Conservation (phyloP, 139 green algal genomes). For the Gonium pectorale region DNA sequence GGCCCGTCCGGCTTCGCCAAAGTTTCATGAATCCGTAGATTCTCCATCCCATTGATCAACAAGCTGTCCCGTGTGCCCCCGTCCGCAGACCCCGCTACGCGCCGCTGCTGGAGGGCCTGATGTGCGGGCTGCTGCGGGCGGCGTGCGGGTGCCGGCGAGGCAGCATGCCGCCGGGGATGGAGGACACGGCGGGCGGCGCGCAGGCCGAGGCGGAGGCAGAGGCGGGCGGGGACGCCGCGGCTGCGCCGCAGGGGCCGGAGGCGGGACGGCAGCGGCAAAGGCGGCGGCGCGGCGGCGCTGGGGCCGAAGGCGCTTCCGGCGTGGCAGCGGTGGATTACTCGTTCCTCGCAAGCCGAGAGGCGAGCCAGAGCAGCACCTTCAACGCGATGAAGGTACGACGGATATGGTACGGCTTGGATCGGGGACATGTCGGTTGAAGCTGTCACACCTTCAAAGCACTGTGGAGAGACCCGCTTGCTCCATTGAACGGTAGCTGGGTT, state of each 20-base stretch:
- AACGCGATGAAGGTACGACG: slow-evolving; percentile 45
- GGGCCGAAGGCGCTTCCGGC: not conserved
- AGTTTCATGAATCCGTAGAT: no score
- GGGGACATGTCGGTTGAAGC: not conserved
- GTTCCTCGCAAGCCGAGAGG: slow-evolving; percentile 32
- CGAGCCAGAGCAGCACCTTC: slow-evolving; percentile 26
- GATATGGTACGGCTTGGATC: not conserved
- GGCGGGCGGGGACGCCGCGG: not conserved
- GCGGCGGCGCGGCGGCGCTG: not conserved
- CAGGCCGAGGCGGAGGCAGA: not conserved
- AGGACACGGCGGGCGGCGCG: not conserved
- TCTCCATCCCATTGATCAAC: no score
- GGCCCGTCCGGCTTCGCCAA: no score
- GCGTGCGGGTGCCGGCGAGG: slow-evolving; percentile 2
- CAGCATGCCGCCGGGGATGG: not conserved
- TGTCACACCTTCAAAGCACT: not conserved
- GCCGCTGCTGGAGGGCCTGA: not conserved
- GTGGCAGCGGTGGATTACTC: slow-evolving; percentile 6
- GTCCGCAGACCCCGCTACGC: not conserved
- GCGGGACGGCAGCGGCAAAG: not conserved
- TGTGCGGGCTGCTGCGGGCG: slow-evolving; percentile 8
- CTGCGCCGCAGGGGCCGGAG: not conserved
- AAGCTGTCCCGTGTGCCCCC: not conserved
- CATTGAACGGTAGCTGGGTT: not conserved
- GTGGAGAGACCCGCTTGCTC: not conserved